Evolutionary conservation across 805 yeast species (phyloP), one percentile per base, ranked within the genome.

Genomic region (Sporopachydermia quercuum): DNA sequence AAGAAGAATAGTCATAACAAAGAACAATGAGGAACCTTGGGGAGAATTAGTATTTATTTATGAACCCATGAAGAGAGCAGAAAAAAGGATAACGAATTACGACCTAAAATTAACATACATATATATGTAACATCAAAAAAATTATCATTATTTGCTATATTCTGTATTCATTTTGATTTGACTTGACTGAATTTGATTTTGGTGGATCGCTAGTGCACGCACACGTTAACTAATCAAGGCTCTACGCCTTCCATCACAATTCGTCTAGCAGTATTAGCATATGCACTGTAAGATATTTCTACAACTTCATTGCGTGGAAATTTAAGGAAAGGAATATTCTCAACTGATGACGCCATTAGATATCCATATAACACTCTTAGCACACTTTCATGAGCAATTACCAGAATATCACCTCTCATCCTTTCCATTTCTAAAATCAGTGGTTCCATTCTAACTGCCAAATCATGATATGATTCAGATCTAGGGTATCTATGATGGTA

Each of bases 371-470:
- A 70, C 3, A 91, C 95, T 44, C 87, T 68, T 46, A 93, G 67
- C 2, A 91, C 80, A 1, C 94, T 75, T 51, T 89, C 96, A 55
- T 91, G 96, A 1, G 96, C 96, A 48, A 91, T 81, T 43, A 91
- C 80, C 47, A 91, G 63, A 13, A 91, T 71, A 54, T 86, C 96
- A 15, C 85, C 83, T 40, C 83, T 72, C 71, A 81, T 78, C 49
- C 96, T 71, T 57, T 91, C 99, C 76, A 91, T 78, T 57, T 91
- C 97, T 55, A 91, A 67, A 44, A 91, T 74, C 41, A 91, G 65
- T 0, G 97, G 95, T 59, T 91, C 98, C 61, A 91, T 71, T 49
- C 95, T 76, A 30, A 91, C 79, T 0, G 98, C 97, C 42, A 91
- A 68, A 58, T 91, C 99, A 58, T 91, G 98, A 54, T 86, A 91